Base-by-base conservation (phyloP, 2,329 filamentous ascomycete species). In the Arthrinium puccinioides region DNA sequence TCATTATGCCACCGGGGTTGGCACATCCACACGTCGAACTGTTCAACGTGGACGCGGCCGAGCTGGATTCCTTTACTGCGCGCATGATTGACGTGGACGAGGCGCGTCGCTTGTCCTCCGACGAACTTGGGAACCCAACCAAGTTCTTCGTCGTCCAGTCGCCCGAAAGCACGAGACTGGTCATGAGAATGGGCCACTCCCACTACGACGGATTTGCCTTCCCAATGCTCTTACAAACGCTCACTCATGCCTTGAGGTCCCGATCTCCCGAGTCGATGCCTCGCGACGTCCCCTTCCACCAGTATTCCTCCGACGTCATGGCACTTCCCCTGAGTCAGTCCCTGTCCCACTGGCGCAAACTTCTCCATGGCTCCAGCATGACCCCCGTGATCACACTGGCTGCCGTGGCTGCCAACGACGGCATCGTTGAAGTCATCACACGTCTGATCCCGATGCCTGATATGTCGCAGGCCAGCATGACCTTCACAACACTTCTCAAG, bases 401-500 rank as follows among this genome's bases (percentile, higher is more conserved):
- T n/a, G 27, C 27, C 13, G 27, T 16, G 10, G 15, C 27, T 11
- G 27, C 15, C 13, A 30, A 30, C 15, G 15, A 30, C 27, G 27
- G 27, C 13, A 15, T 16, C 13, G 34, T 37, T 36, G 24, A 41
- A 23, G 28, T 43, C 39, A 26, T 45, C 37, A 16, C 44, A 34
- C 37, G 43, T 37, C 16, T 41, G 41, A 21, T 42, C 38, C 27
- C 16, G 39, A 43, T 32, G 43, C 25, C 26, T 14, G 16, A 36
- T 26, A 15, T 24, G 20, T 19, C 31, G 5, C 16, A 9, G 21
- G 21, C 30, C 16, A 14, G 18, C 23, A 63, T 59, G 1, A 49
- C 61, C 9, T 30, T 30, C 13, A 56, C 63, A 2, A 63, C 59
- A 5, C 49, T 63, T 21, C 57, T 69, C 26, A 56, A 61, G 30